Conservation (phyloP, 257 asterid genomes). For the Fraxinus americana region DNA sequence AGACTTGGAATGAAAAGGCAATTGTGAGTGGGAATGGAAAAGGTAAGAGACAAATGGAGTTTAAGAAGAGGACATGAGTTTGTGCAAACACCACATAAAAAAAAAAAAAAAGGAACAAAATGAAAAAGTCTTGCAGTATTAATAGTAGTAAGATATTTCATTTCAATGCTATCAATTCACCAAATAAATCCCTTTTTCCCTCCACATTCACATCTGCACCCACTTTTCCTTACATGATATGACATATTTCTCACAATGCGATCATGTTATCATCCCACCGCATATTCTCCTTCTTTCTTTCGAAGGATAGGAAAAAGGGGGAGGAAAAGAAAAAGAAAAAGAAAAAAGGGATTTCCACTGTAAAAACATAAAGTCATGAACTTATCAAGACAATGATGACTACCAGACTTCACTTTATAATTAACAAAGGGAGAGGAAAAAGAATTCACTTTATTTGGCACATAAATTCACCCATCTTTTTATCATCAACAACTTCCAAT, state of each 20-base stretch:
- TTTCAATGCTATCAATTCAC: not conserved
- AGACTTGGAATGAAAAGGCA: not conserved
- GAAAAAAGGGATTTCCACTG: conserved; percentile 1
- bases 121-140: not conserved
- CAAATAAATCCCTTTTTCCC: not conserved
- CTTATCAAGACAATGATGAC: conserved; percentile 1
- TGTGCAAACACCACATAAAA: not conserved
- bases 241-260: conserved; percentile 3
- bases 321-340: not conserved
- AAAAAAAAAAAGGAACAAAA: not conserved
- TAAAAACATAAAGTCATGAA: conserved; percentile 2
- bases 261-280: not conserved
- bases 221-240: conserved; percentile 5
- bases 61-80: not conserved
- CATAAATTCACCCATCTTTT: not conserved
- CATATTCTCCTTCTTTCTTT: conserved; percentile 1
- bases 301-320: too few species aligned
- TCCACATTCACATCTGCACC: conserved; percentile 1
- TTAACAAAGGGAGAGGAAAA: not conserved
- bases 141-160: not conserved
- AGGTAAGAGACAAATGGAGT: not conserved
- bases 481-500: conserved; percentile 5
- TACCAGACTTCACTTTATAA: not conserved
- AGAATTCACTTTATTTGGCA: conserved; percentile 4
- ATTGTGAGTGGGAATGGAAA: not conserved